These are phyloP conservation scores for Sicyos baderoa DNA, from an alignment of 306 rosid genomes.

Conservation along the genomic window DNA sequence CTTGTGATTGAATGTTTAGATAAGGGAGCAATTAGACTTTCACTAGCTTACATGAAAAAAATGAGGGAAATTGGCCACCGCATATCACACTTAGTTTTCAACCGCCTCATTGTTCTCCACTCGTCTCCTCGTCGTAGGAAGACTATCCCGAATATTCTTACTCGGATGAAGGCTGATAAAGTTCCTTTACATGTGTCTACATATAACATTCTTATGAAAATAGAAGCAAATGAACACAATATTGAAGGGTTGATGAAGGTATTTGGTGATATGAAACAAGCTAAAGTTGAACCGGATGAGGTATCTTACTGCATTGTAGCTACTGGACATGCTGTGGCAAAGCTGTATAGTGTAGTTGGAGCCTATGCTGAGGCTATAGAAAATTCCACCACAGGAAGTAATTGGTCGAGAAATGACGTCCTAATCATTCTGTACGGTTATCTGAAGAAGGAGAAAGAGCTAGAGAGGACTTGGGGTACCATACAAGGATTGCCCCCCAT, in stretches of 20 bases:
- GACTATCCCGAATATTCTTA: constrained; percentile 50
- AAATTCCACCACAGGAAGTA: constrained; percentile 54
- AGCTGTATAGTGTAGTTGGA: constrained; percentile 61
- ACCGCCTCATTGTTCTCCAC: constrained; percentile 72
- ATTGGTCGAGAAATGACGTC: constrained; percentile 77
- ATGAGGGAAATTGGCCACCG: constrained; percentile 72
- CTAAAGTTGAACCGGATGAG: constrained; percentile 68
- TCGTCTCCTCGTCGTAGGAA: constrained; percentile 47
- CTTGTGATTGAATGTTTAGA: constrained; percentile 81
- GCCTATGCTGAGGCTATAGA: constrained; percentile 65
- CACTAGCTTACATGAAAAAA: constrained; percentile 79
- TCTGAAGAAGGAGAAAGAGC: constrained; percentile 57
- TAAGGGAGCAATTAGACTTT: constrained; percentile 61
- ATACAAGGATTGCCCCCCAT: constrained; percentile 49
- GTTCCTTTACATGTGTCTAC: constrained; percentile 75
- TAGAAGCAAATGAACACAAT: constrained; percentile 73
- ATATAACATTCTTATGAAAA: constrained; percentile 85
- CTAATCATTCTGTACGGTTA: constrained; percentile 64
- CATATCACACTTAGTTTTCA: constrained; percentile 79
- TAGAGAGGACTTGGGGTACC: constrained; percentile 61
- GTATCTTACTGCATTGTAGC: constrained; percentile 78
- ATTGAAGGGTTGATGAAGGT: constrained; percentile 60
- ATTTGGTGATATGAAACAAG: constrained; percentile 50
- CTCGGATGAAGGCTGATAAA: constrained; percentile 83
- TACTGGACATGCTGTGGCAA: constrained; percentile 70